Percentiles rank a stretch among this genome's conserved stretches.
Evolutionary conservation across 441 rosid genomes (phyloP).

Genomic region (Melastoma candidum): DNA sequence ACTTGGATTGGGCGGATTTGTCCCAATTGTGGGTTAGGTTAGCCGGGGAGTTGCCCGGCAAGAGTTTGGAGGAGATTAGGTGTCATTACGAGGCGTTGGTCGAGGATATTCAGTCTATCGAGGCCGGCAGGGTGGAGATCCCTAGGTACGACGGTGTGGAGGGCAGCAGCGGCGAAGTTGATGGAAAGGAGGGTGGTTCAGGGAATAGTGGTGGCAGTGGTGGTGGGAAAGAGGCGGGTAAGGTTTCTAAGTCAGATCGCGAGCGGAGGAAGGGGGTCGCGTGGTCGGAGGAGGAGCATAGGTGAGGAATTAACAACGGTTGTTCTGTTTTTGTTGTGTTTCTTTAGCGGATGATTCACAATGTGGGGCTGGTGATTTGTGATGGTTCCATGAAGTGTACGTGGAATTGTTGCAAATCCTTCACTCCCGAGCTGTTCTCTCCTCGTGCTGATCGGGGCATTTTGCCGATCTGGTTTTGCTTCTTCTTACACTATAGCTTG

Average conservation of each 20-base stretch:
- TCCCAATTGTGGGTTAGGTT: slow-evolving; percentile 44
- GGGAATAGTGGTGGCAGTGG: slow-evolving; percentile 24
- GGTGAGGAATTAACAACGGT: slow-evolving; percentile 20
- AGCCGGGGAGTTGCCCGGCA: slow-evolving; percentile 51
- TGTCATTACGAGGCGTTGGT: slow-evolving; percentile 45
- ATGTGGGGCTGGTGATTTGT: too few species aligned
- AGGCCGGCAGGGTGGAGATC: slow-evolving; percentile 53
- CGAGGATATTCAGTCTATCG: slow-evolving; percentile 64
- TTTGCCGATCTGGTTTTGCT: too few species aligned
- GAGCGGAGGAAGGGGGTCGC: slow-evolving; percentile 60
- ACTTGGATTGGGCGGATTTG: slow-evolving; percentile 5
- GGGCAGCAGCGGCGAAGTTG: slow-evolving; percentile 32
- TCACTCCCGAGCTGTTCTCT: too few species aligned
- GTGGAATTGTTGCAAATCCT: too few species aligned
- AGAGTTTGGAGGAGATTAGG: slow-evolving; percentile 44
- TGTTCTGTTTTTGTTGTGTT: background rate
- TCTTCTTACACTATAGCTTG: too few species aligned
- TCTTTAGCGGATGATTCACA: background rate
- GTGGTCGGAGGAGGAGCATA: slow-evolving; percentile 70
- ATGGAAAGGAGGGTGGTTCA: slow-evolving; percentile 27
- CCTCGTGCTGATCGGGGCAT: too few species aligned
- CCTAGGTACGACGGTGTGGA: slow-evolving; percentile 40
- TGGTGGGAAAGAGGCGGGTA: slow-evolving; percentile 23
- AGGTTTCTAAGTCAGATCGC: slow-evolving; percentile 46
- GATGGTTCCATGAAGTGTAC: too few species aligned